Base-by-base conservation (phyloP, 805 yeast species). In the Pichia gijzeniarum region DNA sequence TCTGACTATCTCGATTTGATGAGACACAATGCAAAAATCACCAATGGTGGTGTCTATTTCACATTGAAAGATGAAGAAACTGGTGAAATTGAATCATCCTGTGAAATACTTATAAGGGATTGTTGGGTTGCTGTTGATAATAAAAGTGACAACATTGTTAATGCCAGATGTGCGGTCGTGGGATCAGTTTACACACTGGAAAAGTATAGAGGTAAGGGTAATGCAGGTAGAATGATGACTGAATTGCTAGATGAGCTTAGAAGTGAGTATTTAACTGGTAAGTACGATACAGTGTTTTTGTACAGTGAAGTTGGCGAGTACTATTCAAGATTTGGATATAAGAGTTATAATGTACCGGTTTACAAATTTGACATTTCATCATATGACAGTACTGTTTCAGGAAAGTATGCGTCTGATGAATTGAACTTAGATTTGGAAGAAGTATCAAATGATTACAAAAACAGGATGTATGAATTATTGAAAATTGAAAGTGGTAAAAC, bases 231-330 rank as follows among this genome's bases (percentile, higher is more conserved):
- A 22, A 72, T 81, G 81, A 62, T 81, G 37, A 46, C 46, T 13
- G 39, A 45, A 20, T 52, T 77, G 32, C 63, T 67, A 44, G 52
- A 60, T 5, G 17, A 49, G 35, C 36, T 57, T 36, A 31, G 31
- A 5, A 35, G 49, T 2, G 18, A 6, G 1, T 13, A 53, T 8
- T 58, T 57, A 9, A 18, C 31, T 47, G 72, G 64, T 20, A 49
- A 61, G 3, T 38, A 60, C 28, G 60, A 60, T 22, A 60, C 69
- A 28, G 60, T 71, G 32, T 67, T 69, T 35, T 69, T 87, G 42
- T 86, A 85, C 70, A 82, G 91, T 50, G 93, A 82, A 40, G 77
- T 85, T 18, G 91, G 85, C 14, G 73, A 70, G 28, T 85, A 73
- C 53, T 88, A 88, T 60, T 65, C 70, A 32, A 66, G 70, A 50